These are phyloP conservation scores for Fusarium multiceps DNA, from an alignment of 2,329 filamentous ascomycete species.

Conservation along the genomic window DNA sequence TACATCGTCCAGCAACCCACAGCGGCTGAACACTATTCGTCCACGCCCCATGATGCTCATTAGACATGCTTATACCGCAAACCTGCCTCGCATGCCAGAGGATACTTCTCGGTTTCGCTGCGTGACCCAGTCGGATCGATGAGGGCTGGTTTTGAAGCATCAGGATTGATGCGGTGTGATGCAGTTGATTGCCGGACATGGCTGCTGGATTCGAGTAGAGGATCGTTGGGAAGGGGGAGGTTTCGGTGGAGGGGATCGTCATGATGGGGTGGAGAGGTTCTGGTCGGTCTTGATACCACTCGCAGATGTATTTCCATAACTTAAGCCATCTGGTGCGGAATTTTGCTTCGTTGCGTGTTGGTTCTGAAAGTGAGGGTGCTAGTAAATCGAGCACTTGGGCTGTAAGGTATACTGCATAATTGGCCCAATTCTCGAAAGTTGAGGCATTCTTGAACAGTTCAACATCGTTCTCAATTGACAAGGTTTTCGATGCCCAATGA, in stretches of 20 bases:
- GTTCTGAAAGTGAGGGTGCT: conserved; percentile 36
- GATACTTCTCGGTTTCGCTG: conserved; percentile 51
- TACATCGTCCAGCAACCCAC: conserved; percentile 63
- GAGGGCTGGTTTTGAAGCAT: conserved; percentile 60
- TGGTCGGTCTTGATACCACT: conserved; percentile 54
- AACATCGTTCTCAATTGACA: conserved; percentile 47
- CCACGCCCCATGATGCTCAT: conserved; percentile 63
- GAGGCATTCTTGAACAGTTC: conserved; percentile 50
- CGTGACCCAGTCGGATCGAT: conserved; percentile 56
- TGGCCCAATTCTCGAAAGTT: conserved; percentile 61
- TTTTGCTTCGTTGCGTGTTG: conserved; percentile 38
- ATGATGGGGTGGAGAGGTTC: conserved; percentile 52
- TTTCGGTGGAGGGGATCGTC: conserved; percentile 53
- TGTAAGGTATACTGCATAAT: conserved; percentile 61
- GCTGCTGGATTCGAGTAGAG: conserved; percentile 63
- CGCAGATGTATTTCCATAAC: conserved; percentile 54
- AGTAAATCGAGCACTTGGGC: conserved; percentile 58
- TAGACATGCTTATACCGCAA: conserved; percentile 64
- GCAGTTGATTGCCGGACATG: conserved; percentile 65
- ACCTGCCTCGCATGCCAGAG: conserved; percentile 66
- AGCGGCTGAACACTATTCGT: conserved; percentile 66
- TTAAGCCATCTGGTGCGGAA: conserved; percentile 51
- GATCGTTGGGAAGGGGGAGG: conserved; percentile 61
- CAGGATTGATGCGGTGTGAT: conserved; percentile 64
- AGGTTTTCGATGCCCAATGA: conserved; percentile 56